Evolutionary conservation across 495 filamentous ascomycete genomes (phyloP).

Genomic region (Letharia lupina): DNA sequence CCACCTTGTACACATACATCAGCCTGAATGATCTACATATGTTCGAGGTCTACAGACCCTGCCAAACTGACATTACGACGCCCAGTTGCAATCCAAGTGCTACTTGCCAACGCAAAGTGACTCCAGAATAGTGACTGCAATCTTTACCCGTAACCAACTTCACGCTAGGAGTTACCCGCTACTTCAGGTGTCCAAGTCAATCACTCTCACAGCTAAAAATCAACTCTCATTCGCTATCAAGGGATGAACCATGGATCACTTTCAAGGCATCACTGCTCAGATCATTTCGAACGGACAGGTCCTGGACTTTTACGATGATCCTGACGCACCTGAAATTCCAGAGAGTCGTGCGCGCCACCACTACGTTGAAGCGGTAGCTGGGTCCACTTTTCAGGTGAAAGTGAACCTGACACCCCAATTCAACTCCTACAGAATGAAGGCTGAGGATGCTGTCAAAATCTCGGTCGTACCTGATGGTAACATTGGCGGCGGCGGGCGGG

Average conservation of each 20-base stretch:
- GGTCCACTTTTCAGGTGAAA: constrained; percentile 1
- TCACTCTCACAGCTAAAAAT: background rate
- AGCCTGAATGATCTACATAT: background rate
- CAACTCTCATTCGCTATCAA: background rate
- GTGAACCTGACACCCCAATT: background rate
- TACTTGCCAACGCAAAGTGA: background rate
- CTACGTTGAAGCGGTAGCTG: constrained; percentile 12
- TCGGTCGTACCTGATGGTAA: background rate
- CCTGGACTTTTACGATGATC: background rate
- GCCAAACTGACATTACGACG: background rate
- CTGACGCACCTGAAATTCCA: background rate
- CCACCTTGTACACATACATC: no score
- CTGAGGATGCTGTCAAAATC: background rate
- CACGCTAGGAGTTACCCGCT: background rate
- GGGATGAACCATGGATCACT: background rate
- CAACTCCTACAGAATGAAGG: background rate
- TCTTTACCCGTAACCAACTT: background rate
- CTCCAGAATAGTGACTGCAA: background rate
- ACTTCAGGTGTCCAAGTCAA: background rate
- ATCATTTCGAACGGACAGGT: constrained; percentile 4
- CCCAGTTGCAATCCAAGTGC: no score
- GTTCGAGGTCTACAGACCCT: background rate
- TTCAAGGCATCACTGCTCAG: constrained; percentile 4
- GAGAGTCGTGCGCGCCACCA: background rate
- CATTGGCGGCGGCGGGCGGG: no score